phyloP scores from a whole-genome alignment of 2,329 filamentous ascomycete genomes.

The Aureobasidium uvarum region DNA sequence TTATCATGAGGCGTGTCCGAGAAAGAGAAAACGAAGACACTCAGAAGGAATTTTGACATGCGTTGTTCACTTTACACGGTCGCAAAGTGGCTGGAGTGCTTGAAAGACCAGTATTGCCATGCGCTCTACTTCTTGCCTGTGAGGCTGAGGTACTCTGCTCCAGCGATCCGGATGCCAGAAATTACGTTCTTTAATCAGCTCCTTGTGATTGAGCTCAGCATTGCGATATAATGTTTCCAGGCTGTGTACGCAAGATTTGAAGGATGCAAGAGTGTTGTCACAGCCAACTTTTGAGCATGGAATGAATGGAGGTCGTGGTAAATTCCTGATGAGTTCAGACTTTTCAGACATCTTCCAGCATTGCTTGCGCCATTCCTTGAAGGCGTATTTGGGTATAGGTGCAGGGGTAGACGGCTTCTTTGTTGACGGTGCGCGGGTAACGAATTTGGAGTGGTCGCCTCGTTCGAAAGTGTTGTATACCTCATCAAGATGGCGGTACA shows the following conservation, averaged over 20 bases:
- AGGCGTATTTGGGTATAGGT: neutral
- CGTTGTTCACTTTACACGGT: neutral
- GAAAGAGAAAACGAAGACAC: neutral
- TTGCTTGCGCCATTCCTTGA: neutral
- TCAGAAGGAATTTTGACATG: too few relatives aligned
- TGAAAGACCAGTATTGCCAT: slow-evolving; percentile 7
- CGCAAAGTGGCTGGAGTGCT: neutral
- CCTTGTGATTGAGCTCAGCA: neutral
- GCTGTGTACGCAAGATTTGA: neutral
- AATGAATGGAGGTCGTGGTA: neutral
- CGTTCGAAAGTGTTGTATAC: neutral
- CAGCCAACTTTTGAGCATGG: neutral
- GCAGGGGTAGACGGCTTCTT: too few relatives aligned
- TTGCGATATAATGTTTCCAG: neutral
- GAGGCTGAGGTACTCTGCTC: neutral
- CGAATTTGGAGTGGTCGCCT: neutral
- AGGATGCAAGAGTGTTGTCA: neutral
- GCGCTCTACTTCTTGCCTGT: neutral
- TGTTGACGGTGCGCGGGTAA: too few relatives aligned
- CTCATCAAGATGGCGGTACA: neutral
- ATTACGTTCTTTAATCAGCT: neutral
- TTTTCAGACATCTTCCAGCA: neutral
- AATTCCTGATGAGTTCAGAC: neutral
- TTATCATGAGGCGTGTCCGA: neutral
- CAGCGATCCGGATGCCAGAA: slow-evolving; percentile 8